Conservation (phyloP, 2,329 filamentous ascomycete genomes). For the Alternaria consortialis region DNA sequence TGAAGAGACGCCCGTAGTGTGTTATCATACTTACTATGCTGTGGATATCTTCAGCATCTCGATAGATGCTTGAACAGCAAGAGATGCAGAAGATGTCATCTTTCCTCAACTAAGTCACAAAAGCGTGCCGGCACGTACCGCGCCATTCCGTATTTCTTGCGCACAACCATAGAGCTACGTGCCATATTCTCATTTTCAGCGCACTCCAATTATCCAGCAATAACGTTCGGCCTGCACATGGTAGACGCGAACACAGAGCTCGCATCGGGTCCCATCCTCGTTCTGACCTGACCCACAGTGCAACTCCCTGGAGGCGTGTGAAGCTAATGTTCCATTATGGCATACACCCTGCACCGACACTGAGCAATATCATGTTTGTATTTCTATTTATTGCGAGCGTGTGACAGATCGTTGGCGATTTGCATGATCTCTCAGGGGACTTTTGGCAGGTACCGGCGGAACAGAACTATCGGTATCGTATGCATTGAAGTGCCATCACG, state of each 20-base stretch:
- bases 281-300: not conserved
- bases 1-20: not conserved
- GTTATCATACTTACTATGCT: not conserved
- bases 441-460: not conserved
- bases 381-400: not conserved
- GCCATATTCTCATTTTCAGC: not conserved
- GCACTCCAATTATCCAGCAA: not conserved
- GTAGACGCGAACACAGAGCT: not conserved
- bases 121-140: too few relatives aligned
- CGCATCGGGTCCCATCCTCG: not conserved
- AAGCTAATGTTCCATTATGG: not conserved
- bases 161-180: not conserved
- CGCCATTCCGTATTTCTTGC: not conserved
- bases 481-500: not conserved
- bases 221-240: not conserved
- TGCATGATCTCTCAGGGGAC: not conserved
- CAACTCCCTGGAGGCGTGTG: not conserved
- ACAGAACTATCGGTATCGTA: not conserved
- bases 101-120: fast-evolving
- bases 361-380: not conserved
- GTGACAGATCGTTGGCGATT: not conserved
- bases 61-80: not conserved
- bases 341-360: not conserved
- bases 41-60: not conserved
- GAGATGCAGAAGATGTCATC: not conserved